Evolutionary conservation across 148 eudicot species (phyloP), one percentile per base, ranked within the genome.

Genomic region (Nepenthes gracilis): DNA sequence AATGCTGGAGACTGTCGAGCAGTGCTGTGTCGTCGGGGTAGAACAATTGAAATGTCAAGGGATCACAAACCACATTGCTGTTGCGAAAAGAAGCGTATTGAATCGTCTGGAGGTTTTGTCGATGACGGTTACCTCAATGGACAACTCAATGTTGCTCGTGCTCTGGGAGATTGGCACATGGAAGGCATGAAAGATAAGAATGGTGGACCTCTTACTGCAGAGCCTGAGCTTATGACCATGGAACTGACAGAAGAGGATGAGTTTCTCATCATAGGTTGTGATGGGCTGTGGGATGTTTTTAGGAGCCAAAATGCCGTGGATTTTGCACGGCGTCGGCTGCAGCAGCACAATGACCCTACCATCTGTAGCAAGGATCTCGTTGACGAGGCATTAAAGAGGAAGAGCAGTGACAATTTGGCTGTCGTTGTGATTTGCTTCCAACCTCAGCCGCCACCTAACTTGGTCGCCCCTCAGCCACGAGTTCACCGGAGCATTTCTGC

Each of bases 1-100:
- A 92, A 92, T 72, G 98, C 86, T 4, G 98, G 98, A 32, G 98
- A 92, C 55, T 92, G 98, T 68, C 78, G 96, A 70, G 98, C 98
- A 37, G 95, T 92, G 2, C 78, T 92, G 9, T 83, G 88, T 58
- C 82, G 95, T 36, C 73, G 72, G 49, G 98, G 98, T 32, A 86
- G 88, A 81, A 90, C 98, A 54, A 66, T 92, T 33, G 90, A 82
- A 64, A 82, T 92, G 96, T 92, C 98, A 4, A 74, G 80, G 63
- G 96, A 92, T 59, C 98, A 92, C 75, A 88, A 86, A 73, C 98
- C 96, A 0, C 64, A 66, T 43, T 80, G 86, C 70, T 66, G 74
- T 33, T 43, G 50, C 32, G 98, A 92, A 64, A 84, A 67, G 67
- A 69, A 54, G 65, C 90, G 98, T 6, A 86, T 92, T 33, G 96